Evolutionary conservation across 805 yeast species (phyloP).

Genomic region (Blastobotrys terrestris): DNA sequence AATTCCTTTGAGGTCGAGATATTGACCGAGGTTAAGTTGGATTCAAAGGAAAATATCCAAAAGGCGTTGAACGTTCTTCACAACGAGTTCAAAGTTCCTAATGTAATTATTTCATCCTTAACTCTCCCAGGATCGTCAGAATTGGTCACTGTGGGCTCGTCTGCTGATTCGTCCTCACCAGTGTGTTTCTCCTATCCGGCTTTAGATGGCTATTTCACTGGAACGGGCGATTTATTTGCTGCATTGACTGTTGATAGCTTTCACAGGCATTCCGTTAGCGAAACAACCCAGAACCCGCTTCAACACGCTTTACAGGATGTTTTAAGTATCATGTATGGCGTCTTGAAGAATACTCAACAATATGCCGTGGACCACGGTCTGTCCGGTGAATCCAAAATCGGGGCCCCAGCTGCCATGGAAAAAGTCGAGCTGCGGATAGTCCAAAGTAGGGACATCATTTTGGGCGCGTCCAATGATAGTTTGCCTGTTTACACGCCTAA

Average conservation of each 20-base stretch:
- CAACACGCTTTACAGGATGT: slow-evolving; percentile 33
- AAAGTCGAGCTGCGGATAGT: slow-evolving; percentile 67
- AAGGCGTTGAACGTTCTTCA: slow-evolving; percentile 48
- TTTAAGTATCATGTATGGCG: slow-evolving; percentile 43
- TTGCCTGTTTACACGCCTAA: not conserved
- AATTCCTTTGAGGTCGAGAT: slow-evolving; percentile 86
- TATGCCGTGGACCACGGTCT: slow-evolving; percentile 10
- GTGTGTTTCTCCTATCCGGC: slow-evolving; percentile 48
- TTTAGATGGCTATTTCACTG: slow-evolving; percentile 80
- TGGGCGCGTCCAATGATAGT: not conserved
- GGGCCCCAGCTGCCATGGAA: slow-evolving; percentile 52
- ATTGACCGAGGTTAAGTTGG: slow-evolving; percentile 48
- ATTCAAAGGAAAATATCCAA: slow-evolving; percentile 34
- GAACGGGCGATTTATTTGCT: slow-evolving; percentile 89
- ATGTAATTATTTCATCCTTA: slow-evolving; percentile 65
- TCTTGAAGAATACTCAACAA: slow-evolving; percentile 29
- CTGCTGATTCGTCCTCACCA: slow-evolving; percentile 14
- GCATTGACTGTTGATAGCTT: slow-evolving; percentile 65
- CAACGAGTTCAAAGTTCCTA: slow-evolving; percentile 40
- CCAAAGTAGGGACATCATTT: slow-evolving; percentile 41
- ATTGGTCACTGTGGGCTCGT: slow-evolving; percentile 43
- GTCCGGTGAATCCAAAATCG: slow-evolving; percentile 24
- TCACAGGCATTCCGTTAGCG: slow-evolving; percentile 6
- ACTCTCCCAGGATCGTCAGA: slow-evolving; percentile 24
- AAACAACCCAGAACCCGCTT: slow-evolving; percentile 23